phyloP scores from a whole-genome alignment of 768 basidiomycete genomes.

The Candolleomyces efflorescens region DNA sequence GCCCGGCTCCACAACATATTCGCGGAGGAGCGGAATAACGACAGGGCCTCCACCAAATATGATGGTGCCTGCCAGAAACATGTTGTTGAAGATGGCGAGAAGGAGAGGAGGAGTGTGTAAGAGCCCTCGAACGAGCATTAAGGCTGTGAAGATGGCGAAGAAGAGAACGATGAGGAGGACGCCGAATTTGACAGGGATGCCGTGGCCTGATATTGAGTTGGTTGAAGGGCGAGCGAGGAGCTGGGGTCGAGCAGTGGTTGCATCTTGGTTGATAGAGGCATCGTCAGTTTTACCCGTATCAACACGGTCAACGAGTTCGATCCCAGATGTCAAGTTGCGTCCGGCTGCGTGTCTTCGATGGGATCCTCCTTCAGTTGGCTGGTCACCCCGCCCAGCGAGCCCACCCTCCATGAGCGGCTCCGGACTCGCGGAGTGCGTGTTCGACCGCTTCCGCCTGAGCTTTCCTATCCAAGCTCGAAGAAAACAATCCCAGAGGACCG shows the following conservation, averaged over 20 bases:
- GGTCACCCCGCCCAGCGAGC: not conserved
- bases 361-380: not conserved
- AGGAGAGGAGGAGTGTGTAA: conserved; percentile 22
- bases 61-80: conserved; percentile 44
- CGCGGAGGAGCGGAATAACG: conserved; percentile 48
- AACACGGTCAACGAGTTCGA: not conserved
- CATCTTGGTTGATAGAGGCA: not conserved
- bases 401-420: conserved; percentile 6
- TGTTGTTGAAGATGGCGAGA: conserved; percentile 38
- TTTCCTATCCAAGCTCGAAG: conserved; percentile 14
- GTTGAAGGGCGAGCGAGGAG: not conserved
- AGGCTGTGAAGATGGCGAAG: conserved; percentile 21
- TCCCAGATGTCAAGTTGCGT: not conserved
- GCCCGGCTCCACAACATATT: conserved; percentile 46
- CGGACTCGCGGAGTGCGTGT: not conserved
- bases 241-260: not conserved
- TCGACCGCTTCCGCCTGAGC: conserved; percentile 12
- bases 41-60: conserved; percentile 56
- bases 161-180: conserved; percentile 21
- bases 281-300: not conserved
- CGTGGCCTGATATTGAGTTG: conserved; percentile 16
- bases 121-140: conserved; percentile 25
- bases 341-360: not conserved
- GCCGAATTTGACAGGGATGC: conserved; percentile 22
- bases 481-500: conserved; percentile 35